phyloP scores from a whole-genome alignment of 1,284 basidiomycete genomes.

The Meira miltonrushii region DNA sequence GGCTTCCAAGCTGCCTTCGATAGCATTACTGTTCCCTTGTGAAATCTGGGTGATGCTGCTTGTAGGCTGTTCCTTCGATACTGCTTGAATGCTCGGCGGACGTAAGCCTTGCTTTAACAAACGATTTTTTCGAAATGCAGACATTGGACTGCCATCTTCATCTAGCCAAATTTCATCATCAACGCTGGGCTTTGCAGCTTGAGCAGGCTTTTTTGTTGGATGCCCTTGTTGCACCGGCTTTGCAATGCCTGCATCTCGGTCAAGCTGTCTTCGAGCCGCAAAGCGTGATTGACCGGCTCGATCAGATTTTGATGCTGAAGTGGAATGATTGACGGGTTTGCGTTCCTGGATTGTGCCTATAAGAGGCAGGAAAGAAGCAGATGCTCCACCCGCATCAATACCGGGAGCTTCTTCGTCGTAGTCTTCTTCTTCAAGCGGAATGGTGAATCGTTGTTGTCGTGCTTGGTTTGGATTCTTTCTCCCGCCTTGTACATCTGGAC shows the following conservation, averaged over 20 bases:
- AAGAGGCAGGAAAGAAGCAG: background rate
- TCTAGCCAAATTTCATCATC: constrained; percentile 57
- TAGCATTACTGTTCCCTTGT: background rate
- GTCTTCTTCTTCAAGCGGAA: background rate
- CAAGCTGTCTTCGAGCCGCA: too few species aligned
- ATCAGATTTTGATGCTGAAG: background rate
- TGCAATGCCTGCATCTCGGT: background rate
- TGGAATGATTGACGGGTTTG: background rate
- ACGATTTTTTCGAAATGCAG: constrained; percentile 42
- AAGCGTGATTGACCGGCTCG: too few species aligned
- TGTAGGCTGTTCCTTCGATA: background rate
- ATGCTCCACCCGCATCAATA: background rate
- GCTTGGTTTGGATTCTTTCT: too few species aligned
- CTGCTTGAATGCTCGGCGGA: constrained; percentile 14
- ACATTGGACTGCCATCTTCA: constrained; percentile 38
- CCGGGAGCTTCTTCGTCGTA: background rate
- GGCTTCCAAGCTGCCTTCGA: constrained; percentile 16
- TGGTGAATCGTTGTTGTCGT: too few species aligned
- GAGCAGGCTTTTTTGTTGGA: background rate
- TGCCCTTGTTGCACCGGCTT: background rate
- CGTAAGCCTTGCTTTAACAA: constrained; percentile 15
- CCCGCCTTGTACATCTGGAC: background rate
- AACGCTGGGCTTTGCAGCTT: constrained; percentile 47
- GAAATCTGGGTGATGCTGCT: background rate
- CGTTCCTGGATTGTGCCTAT: constrained; percentile 8